Percentiles rank a stretch among this genome's conserved stretches.
phyloP scores from a whole-genome alignment of 306 rosid species.

The Sechiopsis laciniata region DNA sequence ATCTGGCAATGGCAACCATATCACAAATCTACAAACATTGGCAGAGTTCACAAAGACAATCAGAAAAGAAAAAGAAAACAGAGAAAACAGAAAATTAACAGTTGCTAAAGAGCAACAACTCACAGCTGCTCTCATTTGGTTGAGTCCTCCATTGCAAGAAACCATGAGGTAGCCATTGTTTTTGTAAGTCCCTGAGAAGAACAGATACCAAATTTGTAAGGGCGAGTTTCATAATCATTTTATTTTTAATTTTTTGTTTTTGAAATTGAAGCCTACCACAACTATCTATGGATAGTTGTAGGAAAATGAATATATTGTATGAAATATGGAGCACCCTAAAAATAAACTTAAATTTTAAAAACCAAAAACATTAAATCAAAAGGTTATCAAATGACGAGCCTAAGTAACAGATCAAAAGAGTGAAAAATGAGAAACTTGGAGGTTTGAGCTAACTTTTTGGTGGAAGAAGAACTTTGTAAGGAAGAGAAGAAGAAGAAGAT shows the following conservation, averaged over 20 bases:
- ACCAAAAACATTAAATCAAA: too few relatives aligned
- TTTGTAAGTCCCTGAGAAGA: slow-evolving; percentile 61
- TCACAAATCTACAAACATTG: slow-evolving; percentile 74
- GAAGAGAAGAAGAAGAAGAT: slow-evolving; percentile 30
- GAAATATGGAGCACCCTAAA: too few relatives aligned
- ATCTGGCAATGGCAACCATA: slow-evolving; percentile 87
- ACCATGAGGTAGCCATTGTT: slow-evolving; percentile 90
- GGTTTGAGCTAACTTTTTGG: slow-evolving; percentile 55
- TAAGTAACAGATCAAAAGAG: background rate
- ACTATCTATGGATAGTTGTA: too few relatives aligned
- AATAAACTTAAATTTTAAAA: too few relatives aligned
- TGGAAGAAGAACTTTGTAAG: slow-evolving; percentile 44
- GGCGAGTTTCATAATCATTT: too few relatives aligned
- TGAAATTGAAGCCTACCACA: too few relatives aligned
- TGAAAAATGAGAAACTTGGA: slow-evolving; percentile 16
- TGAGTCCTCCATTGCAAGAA: slow-evolving; percentile 94
- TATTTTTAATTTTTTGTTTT: too few relatives aligned
- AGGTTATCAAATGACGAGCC: too few relatives aligned
- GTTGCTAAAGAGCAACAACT: slow-evolving; percentile 27
- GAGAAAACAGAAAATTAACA: background rate
- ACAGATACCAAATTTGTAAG: slow-evolving; percentile 26
- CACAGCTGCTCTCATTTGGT: slow-evolving; percentile 98
- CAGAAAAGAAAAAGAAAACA: background rate
- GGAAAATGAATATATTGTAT: too few relatives aligned
- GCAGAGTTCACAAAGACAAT: slow-evolving; percentile 16